Evolutionary conservation across 495 filamentous ascomycete species (phyloP).

Genomic region (Chlorociboria aeruginascens): DNA sequence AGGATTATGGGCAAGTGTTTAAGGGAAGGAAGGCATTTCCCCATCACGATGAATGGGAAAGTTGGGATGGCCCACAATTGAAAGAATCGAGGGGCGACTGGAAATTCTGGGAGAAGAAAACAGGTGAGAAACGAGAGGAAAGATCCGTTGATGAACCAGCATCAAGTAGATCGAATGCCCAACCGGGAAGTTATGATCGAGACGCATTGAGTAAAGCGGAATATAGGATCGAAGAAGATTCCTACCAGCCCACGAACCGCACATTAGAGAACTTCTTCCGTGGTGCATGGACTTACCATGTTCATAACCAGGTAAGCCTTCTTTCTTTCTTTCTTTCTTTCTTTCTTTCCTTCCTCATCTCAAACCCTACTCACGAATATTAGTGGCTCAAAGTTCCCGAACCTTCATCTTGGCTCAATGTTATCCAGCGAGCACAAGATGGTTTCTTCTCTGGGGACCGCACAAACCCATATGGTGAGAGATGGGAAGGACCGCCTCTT

Average conservation of each 20-base stretch:
- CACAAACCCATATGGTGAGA: constrained; percentile 40
- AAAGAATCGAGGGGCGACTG: background rate
- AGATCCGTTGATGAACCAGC: background rate
- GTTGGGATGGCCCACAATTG: constrained; percentile 30
- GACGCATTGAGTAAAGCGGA: constrained; percentile 17
- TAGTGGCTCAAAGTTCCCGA: constrained; percentile 24
- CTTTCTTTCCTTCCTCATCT: background rate
- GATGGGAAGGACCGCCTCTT: constrained; percentile 33
- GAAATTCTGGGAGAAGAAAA: constrained; percentile 13
- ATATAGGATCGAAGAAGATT: constrained; percentile 33
- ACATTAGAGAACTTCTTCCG: constrained; percentile 44
- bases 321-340: background rate
- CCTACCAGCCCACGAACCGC: constrained; percentile 41
- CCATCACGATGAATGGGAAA: constrained; percentile 39
- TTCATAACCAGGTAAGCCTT: constrained; percentile 40
- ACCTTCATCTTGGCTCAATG: constrained; percentile 44
- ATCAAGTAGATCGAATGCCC: background rate
- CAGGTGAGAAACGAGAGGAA: background rate
- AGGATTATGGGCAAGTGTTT: constrained; percentile 40
- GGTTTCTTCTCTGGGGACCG: constrained; percentile 35
- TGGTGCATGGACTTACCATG: constrained; percentile 45
- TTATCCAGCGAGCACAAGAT: constrained; percentile 42
- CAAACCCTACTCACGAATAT: background rate
- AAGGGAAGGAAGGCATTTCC: constrained; percentile 29
- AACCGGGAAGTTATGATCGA: constrained; percentile 2